Evolutionary conservation across 2,329 filamentous ascomycete species (phyloP), one percentile per base, ranked within the genome.

Genomic region (Sarocladium brachiariae): DNA sequence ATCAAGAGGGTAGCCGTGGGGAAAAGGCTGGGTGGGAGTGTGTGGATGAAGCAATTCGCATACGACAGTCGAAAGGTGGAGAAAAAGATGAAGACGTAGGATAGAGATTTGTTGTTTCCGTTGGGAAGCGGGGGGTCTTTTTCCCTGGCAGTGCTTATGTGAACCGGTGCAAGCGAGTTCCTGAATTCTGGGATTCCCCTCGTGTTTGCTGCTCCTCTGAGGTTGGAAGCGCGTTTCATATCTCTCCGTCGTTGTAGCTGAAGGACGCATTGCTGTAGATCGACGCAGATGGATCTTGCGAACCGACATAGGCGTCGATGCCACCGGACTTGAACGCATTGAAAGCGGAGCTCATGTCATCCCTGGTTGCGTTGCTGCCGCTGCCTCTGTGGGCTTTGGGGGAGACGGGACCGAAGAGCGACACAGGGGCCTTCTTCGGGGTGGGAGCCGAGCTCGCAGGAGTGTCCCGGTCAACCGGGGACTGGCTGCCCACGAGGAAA

Each of bases 211-310:
- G n/a, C n/a, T n/a, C n/a, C n/a, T n/a, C n/a, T n/a, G n/a, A n/a
- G n/a, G n/a, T n/a, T n/a, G n/a, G n/a, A n/a, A n/a, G n/a, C n/a
- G n/a, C n/a, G n/a, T 13, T 8, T 43, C 39, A 43, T 11, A 47
- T 47, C 27, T 47, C 43, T 33, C 43, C 43, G 16, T 47, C 43
- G 3, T 31, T 13, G 27, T 18, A 30, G 25, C 9, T 16, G 43
- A 47, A 47, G 3, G 43, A 47, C n/a, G 43, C 25, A 16, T 47
- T 33, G 43, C 25, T 33, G 16, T 47, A 47, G 25, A 47, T 47
- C 25, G 43, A 47, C 3, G 43, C 27, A 3, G 39, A 43, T 7
- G 23, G 21, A 23, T 43, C 16, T 25, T 47, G 43, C n/a, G 43
- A 47, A 4, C 43, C 43, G 11, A 33, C 43, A 14, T 31, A 47